These are phyloP conservation scores for Diospyros kaki DNA, from an alignment of 148 eudicot genomes.

Conservation along the genomic window DNA sequence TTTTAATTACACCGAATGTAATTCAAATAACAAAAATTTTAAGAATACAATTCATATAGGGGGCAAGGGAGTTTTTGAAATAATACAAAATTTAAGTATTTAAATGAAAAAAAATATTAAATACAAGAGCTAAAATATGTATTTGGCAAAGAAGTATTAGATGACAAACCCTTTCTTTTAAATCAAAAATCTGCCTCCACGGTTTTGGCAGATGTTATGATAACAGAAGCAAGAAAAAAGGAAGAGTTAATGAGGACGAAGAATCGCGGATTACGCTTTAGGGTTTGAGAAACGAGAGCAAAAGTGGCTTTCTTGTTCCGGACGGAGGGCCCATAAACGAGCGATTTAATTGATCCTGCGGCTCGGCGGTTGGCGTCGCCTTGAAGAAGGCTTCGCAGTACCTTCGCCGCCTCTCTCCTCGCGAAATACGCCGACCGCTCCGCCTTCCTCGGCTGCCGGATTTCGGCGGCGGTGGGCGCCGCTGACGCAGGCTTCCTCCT, in stretches of 20 bases:
- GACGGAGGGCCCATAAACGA: conserved; percentile 61
- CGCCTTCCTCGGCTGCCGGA: conserved; percentile 40
- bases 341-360: conserved; percentile 72
- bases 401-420: conserved; percentile 85
- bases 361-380: conserved; percentile 80
- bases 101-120: too few species aligned
- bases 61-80: too few species aligned
- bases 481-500: too few species aligned
- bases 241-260: background rate
- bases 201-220: too few species aligned
- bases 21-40: too few species aligned
- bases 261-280: conserved; percentile 40
- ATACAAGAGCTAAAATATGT: too few species aligned
- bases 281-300: conserved; percentile 87
- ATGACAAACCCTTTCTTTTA: too few species aligned
- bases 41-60: too few species aligned
- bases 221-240: background rate
- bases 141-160: too few species aligned
- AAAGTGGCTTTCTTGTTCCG: conserved; percentile 80
- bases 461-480: background rate
- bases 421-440: conserved; percentile 77
- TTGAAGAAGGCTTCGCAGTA: conserved; percentile 48
- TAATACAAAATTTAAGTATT: too few species aligned
- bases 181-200: too few species aligned
- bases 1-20: too few species aligned